These are phyloP conservation scores for Tricholoma furcatifolium DNA, from an alignment of 768 basidiomycete species.

Conservation along the genomic window DNA sequence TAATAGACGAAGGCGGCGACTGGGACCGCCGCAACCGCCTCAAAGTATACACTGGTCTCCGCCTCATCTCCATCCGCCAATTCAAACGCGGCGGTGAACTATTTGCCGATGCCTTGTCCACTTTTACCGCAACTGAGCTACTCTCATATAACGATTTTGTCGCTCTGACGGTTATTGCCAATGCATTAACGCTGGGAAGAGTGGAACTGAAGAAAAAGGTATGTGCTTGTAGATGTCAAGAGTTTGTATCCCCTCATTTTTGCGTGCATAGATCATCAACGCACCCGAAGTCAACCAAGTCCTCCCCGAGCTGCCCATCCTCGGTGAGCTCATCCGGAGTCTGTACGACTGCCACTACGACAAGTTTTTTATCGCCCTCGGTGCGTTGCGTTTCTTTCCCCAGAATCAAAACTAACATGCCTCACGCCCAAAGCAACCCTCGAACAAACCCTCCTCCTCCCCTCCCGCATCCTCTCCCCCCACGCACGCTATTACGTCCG, in stretches of 20 bases:
- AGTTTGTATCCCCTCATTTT: too few species aligned
- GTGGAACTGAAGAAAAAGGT: conserved; percentile 94
- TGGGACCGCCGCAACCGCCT: conserved; percentile 97
- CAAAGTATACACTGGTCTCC: conserved; percentile 92
- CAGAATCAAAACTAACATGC: neutral
- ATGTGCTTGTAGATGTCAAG: too few species aligned
- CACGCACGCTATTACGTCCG: conserved; percentile 90
- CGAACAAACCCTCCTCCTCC: conserved; percentile 84
- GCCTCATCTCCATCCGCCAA: conserved; percentile 84
- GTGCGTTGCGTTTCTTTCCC: conserved; percentile 35
- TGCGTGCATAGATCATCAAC: conserved; percentile 59
- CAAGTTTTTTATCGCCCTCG: conserved; percentile 89
- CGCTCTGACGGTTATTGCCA: conserved; percentile 77
- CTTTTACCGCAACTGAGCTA: conserved; percentile 92
- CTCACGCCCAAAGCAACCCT: conserved; percentile 66
- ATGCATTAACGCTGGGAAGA: conserved; percentile 70
- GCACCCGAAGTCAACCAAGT: conserved; percentile 88
- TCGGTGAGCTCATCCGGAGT: conserved; percentile 81
- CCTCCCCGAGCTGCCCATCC: conserved; percentile 76
- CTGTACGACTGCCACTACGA: conserved; percentile 94
- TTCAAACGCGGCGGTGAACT: conserved; percentile 87
- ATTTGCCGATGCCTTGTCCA: conserved; percentile 87
- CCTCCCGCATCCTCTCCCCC: conserved; percentile 80
- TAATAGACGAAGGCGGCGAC: conserved; percentile 95
- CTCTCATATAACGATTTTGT: conserved; percentile 90